phyloP scores from a whole-genome alignment of 2,329 filamentous ascomycete species.

The Balansia obtecta region DNA sequence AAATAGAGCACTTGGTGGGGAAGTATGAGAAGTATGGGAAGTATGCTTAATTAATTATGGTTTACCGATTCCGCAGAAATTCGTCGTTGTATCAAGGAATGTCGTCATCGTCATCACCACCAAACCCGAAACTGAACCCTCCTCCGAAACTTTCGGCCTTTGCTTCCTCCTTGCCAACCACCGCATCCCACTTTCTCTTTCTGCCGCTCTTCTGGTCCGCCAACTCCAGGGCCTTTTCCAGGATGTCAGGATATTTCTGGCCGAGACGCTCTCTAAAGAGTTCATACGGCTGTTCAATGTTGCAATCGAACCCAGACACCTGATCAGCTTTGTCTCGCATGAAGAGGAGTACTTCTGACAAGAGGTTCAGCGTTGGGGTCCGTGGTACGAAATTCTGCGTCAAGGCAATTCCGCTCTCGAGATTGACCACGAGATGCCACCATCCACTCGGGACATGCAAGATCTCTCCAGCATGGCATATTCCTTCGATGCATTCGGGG shows the following conservation, averaged over 20 bases:
- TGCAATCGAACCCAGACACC: slow-evolving; percentile 70
- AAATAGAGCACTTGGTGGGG: no score
- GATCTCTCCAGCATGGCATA: slow-evolving; percentile 75
- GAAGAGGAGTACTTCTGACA: slow-evolving; percentile 67
- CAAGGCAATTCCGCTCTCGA: slow-evolving; percentile 72
- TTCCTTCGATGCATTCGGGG: slow-evolving; percentile 70
- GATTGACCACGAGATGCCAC: slow-evolving; percentile 93
- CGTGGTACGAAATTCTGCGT: slow-evolving; percentile 91
- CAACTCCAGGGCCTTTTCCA: slow-evolving; percentile 52
- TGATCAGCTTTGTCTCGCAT: slow-evolving; percentile 72
- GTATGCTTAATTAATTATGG: not conserved
- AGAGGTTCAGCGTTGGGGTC: slow-evolving; percentile 39
- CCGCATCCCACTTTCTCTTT: slow-evolving; percentile 79
- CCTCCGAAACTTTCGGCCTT: slow-evolving; percentile 18
- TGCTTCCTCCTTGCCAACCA: slow-evolving; percentile 36
- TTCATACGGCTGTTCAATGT: slow-evolving; percentile 58
- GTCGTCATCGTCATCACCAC: slow-evolving; percentile 29
- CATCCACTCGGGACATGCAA: slow-evolving; percentile 87
- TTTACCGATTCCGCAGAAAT: not conserved
- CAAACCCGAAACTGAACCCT: slow-evolving; percentile 45
- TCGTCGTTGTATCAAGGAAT: slow-evolving; percentile 21
- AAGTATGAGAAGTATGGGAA: not conserved
- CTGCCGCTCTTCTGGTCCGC: slow-evolving; percentile 51
- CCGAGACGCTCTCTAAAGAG: slow-evolving; percentile 61
- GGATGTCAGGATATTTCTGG: slow-evolving; percentile 50